These are phyloP conservation scores for Eragrostis nindensis DNA, from an alignment of 176 grass and related monocot species.

Conservation along the genomic window DNA sequence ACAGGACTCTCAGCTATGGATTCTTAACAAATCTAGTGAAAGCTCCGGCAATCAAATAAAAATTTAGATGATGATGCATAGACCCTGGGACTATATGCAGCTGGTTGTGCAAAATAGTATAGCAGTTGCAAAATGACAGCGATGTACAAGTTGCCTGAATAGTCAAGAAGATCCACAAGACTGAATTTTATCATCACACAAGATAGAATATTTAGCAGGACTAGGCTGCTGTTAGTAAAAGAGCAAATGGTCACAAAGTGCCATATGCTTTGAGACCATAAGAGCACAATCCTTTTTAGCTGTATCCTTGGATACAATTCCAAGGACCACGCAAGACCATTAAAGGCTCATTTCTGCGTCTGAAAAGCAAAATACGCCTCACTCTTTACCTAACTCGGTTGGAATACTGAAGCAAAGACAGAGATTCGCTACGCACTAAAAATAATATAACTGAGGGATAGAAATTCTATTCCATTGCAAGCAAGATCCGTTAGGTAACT, in stretches of 20 bases:
- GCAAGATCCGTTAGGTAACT: slow-evolving; percentile 14
- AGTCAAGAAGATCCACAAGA: neutral
- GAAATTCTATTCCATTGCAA: neutral
- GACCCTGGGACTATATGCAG: neutral
- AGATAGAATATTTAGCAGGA: neutral
- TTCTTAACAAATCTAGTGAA: slow-evolving; percentile 6
- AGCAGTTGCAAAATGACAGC: neutral
- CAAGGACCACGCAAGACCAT: slow-evolving; percentile 18
- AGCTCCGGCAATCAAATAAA: neutral
- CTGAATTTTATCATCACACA: slow-evolving; percentile 1
- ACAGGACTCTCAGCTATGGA: neutral
- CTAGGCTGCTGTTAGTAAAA: neutral
- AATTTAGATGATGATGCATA: neutral
- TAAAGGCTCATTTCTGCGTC: neutral
- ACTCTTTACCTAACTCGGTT: neutral
- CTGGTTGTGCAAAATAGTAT: neutral
- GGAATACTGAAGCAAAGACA: slow-evolving; percentile 27
- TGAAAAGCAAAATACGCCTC: slow-evolving; percentile 35
- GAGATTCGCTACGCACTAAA: slow-evolving; percentile 30
- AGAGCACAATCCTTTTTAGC: neutral
- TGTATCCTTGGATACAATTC: slow-evolving; percentile 42
- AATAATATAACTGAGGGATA: neutral
- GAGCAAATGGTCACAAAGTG: slow-evolving; percentile 9
- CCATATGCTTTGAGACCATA: neutral
- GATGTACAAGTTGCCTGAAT: neutral